Base-by-base conservation (phyloP, 306 rosid species). In the Psophocarpus tetragonolobus region DNA sequence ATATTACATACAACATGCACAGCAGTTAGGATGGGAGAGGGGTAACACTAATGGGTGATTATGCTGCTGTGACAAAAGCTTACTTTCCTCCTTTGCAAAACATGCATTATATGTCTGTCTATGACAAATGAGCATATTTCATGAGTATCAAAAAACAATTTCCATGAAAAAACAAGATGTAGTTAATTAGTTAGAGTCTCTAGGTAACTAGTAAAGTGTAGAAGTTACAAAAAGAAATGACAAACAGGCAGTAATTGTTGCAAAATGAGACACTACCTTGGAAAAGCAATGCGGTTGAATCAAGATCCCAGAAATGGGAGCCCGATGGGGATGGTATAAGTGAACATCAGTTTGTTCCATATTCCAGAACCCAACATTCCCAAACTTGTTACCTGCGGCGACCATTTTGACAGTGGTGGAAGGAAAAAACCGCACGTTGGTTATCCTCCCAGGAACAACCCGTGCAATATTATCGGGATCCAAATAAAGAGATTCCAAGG, bases 341-440 rank as follows among this genome's bases (percentile, higher is more conserved):
- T 87, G 81, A 56, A 89, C 3, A 15, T 86, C 85, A 35, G 51
- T 78, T 45, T 78, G 69, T 81, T 78, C 91, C 36, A 87, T 78
- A 81, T 85, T 76, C 97, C 97, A 92, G 68, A 95, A 92, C 41
- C 92, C 97, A 83, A 92, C 6, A 80, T 95, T 81, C 62, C 98
- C 98, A 69, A 36, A 74, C 86, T 83, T 88, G 78, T 84, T 89
- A 58, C 93, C 98, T 1, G 74, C 93, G 50, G 80, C 91, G 42
- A 91, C 33, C 86, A 92, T 85, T 42, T 80, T 92, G n/a, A 69
- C 72, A 73, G 54, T 81, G 38, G 47, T 57, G 61, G 90, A 87
- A 39, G 97, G 98, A 15, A 91, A 86, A 84, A 95, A 86, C 32
- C 39, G 67, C 73, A 87, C 39, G 32, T 39, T 39, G 78, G 68